These are phyloP conservation scores for Termitomyces titanicus DNA, from an alignment of 768 basidiomycete genomes.

Conservation along the genomic window DNA sequence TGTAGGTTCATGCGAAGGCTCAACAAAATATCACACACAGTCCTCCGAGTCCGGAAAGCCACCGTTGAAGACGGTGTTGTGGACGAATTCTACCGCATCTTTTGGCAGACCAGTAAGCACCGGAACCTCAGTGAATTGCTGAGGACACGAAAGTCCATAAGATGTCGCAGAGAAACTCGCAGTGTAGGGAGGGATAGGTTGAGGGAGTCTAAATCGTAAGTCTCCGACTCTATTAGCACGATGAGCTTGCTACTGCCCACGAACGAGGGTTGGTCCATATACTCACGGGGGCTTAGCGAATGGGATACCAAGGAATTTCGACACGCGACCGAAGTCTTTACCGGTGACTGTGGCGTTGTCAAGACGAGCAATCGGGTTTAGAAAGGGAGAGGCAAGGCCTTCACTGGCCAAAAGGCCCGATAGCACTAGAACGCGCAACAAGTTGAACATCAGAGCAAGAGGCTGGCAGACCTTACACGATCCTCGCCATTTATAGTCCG, in stretches of 20 bases:
- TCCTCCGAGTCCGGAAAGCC: conserved; percentile 30
- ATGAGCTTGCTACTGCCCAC: background rate
- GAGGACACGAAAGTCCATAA: conserved; percentile 44
- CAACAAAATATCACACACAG: conserved; percentile 26
- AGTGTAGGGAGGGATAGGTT: conserved; percentile 30
- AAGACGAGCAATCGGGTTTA: conserved; percentile 35
- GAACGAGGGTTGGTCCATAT: background rate
- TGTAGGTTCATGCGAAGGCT: background rate
- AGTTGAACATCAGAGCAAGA: background rate
- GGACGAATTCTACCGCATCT: conserved; percentile 29
- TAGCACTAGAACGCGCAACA: background rate
- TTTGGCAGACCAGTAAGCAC: conserved; percentile 29
- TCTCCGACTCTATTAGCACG: conserved; percentile 27
- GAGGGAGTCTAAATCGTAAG: conserved; percentile 39
- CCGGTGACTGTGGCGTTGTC: conserved; percentile 46
- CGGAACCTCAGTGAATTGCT: conserved; percentile 36
- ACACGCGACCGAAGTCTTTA: conserved; percentile 22
- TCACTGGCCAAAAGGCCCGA: background rate
- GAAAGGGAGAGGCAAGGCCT: conserved; percentile 18
- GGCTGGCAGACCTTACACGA: background rate
- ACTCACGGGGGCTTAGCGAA: conserved; percentile 54
- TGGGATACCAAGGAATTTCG: conserved; percentile 50
- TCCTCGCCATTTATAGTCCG: background rate
- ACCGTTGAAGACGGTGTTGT: conserved; percentile 24
- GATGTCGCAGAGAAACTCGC: conserved; percentile 33